phyloP scores from a whole-genome alignment of 768 basidiomycete species.

The Fomitopsis pulvina region DNA sequence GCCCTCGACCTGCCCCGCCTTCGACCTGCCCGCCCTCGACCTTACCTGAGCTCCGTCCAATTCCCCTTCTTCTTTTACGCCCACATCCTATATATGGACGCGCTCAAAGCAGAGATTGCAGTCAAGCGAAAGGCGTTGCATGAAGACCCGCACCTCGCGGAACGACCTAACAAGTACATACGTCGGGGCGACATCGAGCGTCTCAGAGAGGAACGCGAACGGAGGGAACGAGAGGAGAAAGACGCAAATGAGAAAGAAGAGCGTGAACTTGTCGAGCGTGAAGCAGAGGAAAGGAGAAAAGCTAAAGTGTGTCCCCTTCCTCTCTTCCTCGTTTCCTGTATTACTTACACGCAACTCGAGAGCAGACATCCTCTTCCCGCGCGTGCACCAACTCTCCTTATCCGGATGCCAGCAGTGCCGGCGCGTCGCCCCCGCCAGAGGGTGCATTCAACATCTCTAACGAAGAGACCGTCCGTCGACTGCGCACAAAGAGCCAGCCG shows the following conservation, averaged over 20 bases:
- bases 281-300: constrained; percentile 23
- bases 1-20: constrained; percentile 2
- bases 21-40: not conserved
- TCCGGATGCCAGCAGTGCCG: constrained; percentile 15
- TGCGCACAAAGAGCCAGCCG: constrained; percentile 89
- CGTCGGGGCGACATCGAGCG: constrained; percentile 85
- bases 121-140: constrained; percentile 76
- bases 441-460: constrained; percentile 82
- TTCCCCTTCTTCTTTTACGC: not conserved
- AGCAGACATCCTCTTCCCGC: constrained; percentile 18
- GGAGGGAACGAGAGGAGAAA: constrained; percentile 33
- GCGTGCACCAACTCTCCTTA: constrained; percentile 15
- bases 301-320: constrained; percentile 36
- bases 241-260: constrained; percentile 18
- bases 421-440: constrained; percentile 37
- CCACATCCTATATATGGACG: constrained; percentile 58
- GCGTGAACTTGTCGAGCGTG: constrained; percentile 13
- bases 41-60: not conserved
- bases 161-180: constrained; percentile 81
- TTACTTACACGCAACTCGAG: constrained; percentile 15
- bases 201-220: constrained; percentile 41
- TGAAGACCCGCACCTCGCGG: constrained; percentile 30
- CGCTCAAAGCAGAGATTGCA: constrained; percentile 83
- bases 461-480: constrained; percentile 83
- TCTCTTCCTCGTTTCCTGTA: not conserved